These are phyloP conservation scores for Arthroderma sp. DNA, from an alignment of 2,329 filamentous ascomycete genomes.

Conservation along the genomic window DNA sequence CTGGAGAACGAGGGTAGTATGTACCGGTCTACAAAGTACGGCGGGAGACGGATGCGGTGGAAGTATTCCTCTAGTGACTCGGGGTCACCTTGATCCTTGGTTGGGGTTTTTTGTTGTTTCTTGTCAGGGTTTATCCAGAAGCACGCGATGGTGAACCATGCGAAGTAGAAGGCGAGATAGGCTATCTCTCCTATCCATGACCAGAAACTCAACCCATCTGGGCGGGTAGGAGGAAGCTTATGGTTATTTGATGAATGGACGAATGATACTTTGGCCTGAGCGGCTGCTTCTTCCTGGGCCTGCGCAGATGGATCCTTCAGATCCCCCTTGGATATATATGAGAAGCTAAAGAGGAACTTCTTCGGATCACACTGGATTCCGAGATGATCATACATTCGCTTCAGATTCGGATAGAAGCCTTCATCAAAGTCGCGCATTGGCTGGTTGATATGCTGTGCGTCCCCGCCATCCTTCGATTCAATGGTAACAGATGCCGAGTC, in stretches of 20 bases:
- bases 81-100: not conserved
- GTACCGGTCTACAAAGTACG: slow-evolving; percentile 39
- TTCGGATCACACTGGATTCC: slow-evolving; percentile 40
- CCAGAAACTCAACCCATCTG: slow-evolving; percentile 25
- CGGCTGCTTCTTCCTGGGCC: slow-evolving; percentile 7
- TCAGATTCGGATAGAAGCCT: slow-evolving; percentile 45
- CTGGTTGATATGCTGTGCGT: slow-evolving; percentile 33
- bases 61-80: slow-evolving; percentile 43
- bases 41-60: slow-evolving; percentile 39
- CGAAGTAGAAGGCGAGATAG: slow-evolving; percentile 39
- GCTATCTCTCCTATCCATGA: slow-evolving; percentile 35
- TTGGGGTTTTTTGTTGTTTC: slow-evolving; percentile 8
- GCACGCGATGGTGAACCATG: slow-evolving; percentile 44
- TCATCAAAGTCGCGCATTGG: slow-evolving; percentile 43
- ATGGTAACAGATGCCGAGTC: slow-evolving; percentile 36
- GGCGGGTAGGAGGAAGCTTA: slow-evolving; percentile 35
- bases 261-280: slow-evolving; percentile 32
- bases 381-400: slow-evolving; percentile 45
- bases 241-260: slow-evolving; percentile 46
- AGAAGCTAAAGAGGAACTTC: slow-evolving; percentile 44
- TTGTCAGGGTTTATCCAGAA: slow-evolving; percentile 34
- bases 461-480: slow-evolving; percentile 16
- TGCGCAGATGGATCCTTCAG: not conserved
- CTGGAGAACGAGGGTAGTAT: slow-evolving; percentile 44
- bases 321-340: slow-evolving; percentile 19